Base-by-base conservation (phyloP, 495 filamentous ascomycete genomes). In the Aspergillus sclerotioniger region DNA sequence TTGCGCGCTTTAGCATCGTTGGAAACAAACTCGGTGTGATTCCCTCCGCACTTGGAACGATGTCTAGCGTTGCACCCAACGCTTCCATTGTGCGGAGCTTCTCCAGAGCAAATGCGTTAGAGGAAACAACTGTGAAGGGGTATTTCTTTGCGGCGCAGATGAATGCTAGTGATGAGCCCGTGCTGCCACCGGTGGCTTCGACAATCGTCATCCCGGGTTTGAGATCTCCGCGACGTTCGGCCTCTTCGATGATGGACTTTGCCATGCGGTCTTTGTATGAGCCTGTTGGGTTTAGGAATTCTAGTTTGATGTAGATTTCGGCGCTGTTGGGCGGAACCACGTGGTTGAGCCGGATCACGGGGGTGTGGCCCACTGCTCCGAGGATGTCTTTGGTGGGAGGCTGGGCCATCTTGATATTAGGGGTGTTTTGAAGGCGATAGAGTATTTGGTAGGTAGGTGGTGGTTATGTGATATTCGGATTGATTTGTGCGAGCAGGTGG, bases 201-300 rank as follows among this genome's bases (percentile, higher is more conserved):
- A 64, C 62, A 2, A 64, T 46, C 0, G 51, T 61, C 53, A 60
- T 61, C 1, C 62, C 57, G 3, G 57, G 62, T 17, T 60, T 54
- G 15, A 64, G 45, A 8, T 57, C 50, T 6, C 62, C 58, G 8
- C 50, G 43, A 39, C 35, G 19, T 29, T 64, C 62, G 12, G 62
- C 62, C 48, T 60, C 57, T 15, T 60, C 57, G 46, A 64, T 64
- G 7, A 61, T 51, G 10, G 62, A 55, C 17, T n/a, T 35, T 1
- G 62, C 62, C 62, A 64, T 64, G 0, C 58, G 55, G 21, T 64
- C 62, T 46, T 61, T 64, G 21, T 61, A 56, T 7, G 58, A 61
- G 5, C 62, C 62, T 1, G 62, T 64, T 10, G 62, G 62, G 45
- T 61, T 64, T 0, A 56, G 19, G 33, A 19, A 25, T 41, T 64